Evolutionary conservation across 2,329 filamentous ascomycete species (phyloP), one percentile per base, ranked within the genome.

Genomic region (Chalaropsis thielavioides): DNA sequence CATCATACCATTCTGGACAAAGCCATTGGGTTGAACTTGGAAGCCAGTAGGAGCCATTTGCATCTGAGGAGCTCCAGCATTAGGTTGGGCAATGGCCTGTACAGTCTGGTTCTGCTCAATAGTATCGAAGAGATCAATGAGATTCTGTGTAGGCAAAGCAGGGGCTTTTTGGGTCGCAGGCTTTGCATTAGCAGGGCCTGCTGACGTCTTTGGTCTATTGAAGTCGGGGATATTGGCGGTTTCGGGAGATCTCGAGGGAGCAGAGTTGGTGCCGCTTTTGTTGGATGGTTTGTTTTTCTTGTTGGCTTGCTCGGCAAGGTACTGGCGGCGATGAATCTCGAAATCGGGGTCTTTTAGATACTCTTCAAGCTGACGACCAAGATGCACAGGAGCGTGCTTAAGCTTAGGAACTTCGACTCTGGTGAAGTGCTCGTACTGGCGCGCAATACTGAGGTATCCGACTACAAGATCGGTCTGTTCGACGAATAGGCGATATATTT

Each of bases 321-420:
- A 99, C 73, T 99, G 94, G 70, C 91, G 81, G 68, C 94, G 83
- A 70, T 97, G 94, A 65, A 92, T 82, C 70, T 99, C 94, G 71
- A 99, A 99, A 74, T 99, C 94, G 2, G 90, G 86, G 71, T 99
- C 94, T 68, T 92, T 87, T 58, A 99, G 78, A 72, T 99, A 97
- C 70, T 99, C 94, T 73, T 97, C 91, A 31, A 99, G 81, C 65
- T 95, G 90, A 31, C 86, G 86, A 17, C 90, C 89, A 63, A 99
- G 76, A 72, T 94, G 95, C 0, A 95, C 92, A 0, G 94, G 95
- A 5, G 94, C 94, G 73, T 99, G 94, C 77, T 96, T 97, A 69
- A 99, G 81, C 77, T 96, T 96, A 10, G 94, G 94, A 7, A 99
- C 95, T 72, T 96, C 90, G 46, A 99, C 83, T 67, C 92, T 82